phyloP scores from a whole-genome alignment of 2,329 filamentous ascomycete species.

The Metarhizium sp. region DNA sequence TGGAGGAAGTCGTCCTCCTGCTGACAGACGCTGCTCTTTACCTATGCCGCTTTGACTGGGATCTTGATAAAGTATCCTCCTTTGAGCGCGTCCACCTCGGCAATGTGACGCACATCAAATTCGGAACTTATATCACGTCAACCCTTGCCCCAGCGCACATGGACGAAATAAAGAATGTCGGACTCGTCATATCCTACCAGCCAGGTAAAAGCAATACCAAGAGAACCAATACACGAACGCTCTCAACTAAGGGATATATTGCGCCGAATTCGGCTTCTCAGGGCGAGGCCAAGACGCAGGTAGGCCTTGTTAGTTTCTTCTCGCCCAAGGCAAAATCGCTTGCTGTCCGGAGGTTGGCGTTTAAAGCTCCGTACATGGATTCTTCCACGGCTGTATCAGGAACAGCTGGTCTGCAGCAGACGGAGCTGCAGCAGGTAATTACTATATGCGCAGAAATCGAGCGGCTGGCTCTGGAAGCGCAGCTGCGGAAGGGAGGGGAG shows the following conservation, averaged over 20 bases:
- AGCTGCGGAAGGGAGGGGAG: slow-evolving; percentile 31
- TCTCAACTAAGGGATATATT: slow-evolving; percentile 44
- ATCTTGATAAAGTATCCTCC: slow-evolving; percentile 83
- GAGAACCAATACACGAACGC: slow-evolving; percentile 75
- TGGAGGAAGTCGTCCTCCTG: slow-evolving; percentile 82
- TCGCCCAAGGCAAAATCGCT: slow-evolving; percentile 24
- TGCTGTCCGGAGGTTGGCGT: slow-evolving; percentile 35
- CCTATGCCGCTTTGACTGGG: slow-evolving; percentile 88
- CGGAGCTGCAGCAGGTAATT: slow-evolving; percentile 46
- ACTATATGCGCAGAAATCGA: slow-evolving; percentile 70
- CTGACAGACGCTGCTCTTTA: slow-evolving; percentile 81
- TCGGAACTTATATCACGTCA: slow-evolving; percentile 84
- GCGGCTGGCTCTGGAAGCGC: slow-evolving; percentile 46
- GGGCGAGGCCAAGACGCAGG: slow-evolving; percentile 17
- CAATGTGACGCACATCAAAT: slow-evolving; percentile 62
- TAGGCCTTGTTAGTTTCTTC: slow-evolving; percentile 33
- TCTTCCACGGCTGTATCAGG: slow-evolving; percentile 47
- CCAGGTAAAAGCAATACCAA: slow-evolving; percentile 62
- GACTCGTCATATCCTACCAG: slow-evolving; percentile 70
- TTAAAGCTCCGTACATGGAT: slow-evolving; percentile 45
- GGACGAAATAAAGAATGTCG: slow-evolving; percentile 73
- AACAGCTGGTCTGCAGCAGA: slow-evolving; percentile 32
- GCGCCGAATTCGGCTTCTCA: slow-evolving; percentile 14
- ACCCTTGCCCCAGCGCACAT: slow-evolving; percentile 70
- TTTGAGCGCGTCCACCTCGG: slow-evolving; percentile 79